Evolutionary conservation across 495 filamentous ascomycete genomes (phyloP), one percentile per base, ranked within the genome.

Genomic region (Cenococcum geophilum): DNA sequence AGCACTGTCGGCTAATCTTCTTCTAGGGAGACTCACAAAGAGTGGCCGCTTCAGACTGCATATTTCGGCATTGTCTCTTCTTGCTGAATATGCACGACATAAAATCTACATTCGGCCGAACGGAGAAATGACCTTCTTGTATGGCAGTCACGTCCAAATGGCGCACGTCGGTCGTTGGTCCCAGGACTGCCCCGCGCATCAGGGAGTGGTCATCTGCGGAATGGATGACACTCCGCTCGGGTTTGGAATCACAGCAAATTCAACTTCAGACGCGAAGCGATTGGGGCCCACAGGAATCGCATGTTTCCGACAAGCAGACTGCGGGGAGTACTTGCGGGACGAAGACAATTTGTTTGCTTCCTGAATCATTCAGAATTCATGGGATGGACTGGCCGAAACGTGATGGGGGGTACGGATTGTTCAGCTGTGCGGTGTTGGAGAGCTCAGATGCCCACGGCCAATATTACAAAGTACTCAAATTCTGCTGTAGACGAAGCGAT

Each of bases 71-170:
- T 80, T 97, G 56, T 86, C 89, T 63, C 82, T 96, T 56, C 84
- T 99, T 61, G 87, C 92, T 20, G 83, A 88, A 42, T 87, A 95
- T 74, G 91, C 93, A 22, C 79, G 95, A 35, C 90, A 93, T 73
- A 96, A 96, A 81, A 82, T 96, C 57, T 97, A 89, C 89, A 85
- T 99, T 59, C 95, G 95, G 75, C 73, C 84, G 22, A 99, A 99
- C 76, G 93, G 95, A 50, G 90, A 91, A 73, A 93, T 95, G 88
- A 89, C 91, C 37, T 96, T 90, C 73, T 76, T 95, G 14, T 98
- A 98, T 74, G 93, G 91, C 34, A 86, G 87, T 27, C 87, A 95
- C 71, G 80, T 97, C 23, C 82, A 93, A 47, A 95, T 95, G 75
- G 93, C 95, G 21, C 93, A 98, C 75, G 83, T 97, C 0, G 89